Conservation (phyloP, 148 eudicot species). For the Fagopyrum tataricum region DNA sequence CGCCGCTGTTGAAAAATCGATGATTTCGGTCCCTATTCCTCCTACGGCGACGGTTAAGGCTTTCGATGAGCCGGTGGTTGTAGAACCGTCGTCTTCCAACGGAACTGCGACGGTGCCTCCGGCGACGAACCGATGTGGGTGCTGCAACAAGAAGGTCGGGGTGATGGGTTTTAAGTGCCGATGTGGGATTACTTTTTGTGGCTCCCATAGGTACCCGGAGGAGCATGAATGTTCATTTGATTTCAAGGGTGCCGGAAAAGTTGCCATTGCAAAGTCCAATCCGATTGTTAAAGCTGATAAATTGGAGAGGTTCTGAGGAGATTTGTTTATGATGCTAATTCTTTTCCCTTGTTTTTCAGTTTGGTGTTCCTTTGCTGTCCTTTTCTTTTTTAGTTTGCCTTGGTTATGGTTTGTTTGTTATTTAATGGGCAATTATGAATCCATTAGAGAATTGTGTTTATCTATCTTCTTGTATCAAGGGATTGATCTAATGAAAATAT, state of each 20-base stretch:
- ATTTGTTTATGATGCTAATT: too few species aligned
- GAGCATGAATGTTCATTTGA: conserved; percentile 41
- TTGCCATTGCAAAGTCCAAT: conserved; percentile 35
- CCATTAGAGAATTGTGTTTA: too few species aligned
- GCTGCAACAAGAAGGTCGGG: conserved; percentile 52
- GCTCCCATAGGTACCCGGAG: conserved; percentile 50
- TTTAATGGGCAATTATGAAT: too few species aligned
- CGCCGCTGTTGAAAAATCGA: conserved; percentile 27
- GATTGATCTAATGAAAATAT: too few species aligned
- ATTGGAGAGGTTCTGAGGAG: conserved; percentile 30
- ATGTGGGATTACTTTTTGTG: conserved; percentile 53
- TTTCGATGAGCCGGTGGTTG: not conserved
- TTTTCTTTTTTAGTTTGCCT: too few species aligned
- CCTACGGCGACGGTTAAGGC: not conserved
- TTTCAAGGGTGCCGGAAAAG: conserved; percentile 31
- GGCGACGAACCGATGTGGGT: conserved; percentile 30
- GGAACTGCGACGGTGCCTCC: not conserved
- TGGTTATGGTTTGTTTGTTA: too few species aligned
- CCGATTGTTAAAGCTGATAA: conserved; percentile 52
- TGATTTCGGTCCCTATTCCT: conserved; percentile 2
- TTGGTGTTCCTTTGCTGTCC: too few species aligned
- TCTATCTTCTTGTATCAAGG: too few species aligned
- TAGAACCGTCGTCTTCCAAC: too few species aligned
- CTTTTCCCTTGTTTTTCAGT: too few species aligned
- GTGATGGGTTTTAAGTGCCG: conserved; percentile 48